Base-by-base conservation (phyloP, 192 early-diverging fungal genomes). In the Coemansia sp. region DNA sequence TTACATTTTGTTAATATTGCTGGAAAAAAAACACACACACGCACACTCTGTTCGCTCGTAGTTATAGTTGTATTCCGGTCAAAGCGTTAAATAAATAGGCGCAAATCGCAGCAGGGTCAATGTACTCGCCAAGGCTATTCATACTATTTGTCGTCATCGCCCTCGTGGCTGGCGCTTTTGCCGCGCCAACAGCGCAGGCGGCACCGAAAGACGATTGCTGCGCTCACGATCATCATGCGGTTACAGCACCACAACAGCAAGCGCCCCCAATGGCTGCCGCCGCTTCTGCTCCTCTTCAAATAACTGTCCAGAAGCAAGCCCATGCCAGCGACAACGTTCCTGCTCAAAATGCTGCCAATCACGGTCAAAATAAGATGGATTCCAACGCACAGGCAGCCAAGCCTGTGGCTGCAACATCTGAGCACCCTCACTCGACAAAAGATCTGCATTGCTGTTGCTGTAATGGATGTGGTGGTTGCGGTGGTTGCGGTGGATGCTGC, bases 371-470 rank as follows among this genome's bases (percentile, higher is more conserved):
- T 23, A 59, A 41, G 57, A 3, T 18, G 8, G 38, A 40, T 4
- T 38, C 38, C n/a, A 41, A 39, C 16, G 9, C 39, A 7, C 57
- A 59, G n/a, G 26, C 57, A 9, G n/a, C 38, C 13, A 59, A 59
- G 39, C 38, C 57, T 39, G n/a, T 11, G 3, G 9, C 57, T 9
- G 57, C 63, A 47, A 23, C 57, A 19, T 37, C 71, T 3, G 21
- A 19, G 8, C 52, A 54, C 48, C 61, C 21, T 50, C 44, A 52
- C 11, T 16, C 43, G 5, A 70, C 62, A 8, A 78, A 78, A 38
- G 71, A 78, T 39, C 64, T 78, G 15, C 76, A 64, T 16, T 67
- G 62, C 58, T 77, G 70, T 50, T 73, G 71, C 48, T 64, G 65
- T 26, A 58, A 63, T 59, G 56, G 63, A 5, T 64, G 74, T 11